Evolutionary conservation across 805 yeast genomes (phyloP).

Genomic region (Cyberlindnera bimundalis): DNA sequence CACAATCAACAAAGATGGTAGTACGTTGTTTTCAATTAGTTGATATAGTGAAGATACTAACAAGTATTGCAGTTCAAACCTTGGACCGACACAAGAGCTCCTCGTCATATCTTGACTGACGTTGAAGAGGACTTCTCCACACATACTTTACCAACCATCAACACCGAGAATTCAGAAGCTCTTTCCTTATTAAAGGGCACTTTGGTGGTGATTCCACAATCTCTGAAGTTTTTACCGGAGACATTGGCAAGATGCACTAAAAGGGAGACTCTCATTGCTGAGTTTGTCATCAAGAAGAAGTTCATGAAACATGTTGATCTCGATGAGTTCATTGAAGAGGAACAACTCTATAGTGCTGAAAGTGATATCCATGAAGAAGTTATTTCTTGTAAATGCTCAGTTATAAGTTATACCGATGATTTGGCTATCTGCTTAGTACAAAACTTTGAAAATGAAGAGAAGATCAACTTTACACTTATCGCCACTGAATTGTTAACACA

Average conservation of each 20-base stretch:
- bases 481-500: constrained; percentile 24
- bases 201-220: constrained; percentile 15
- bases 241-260: constrained; percentile 3
- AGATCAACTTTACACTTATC: constrained; percentile 31
- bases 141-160: constrained; percentile 16
- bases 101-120: constrained; percentile 51
- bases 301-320: constrained; percentile 7
- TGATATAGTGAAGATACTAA: neutral
- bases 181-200: constrained; percentile 13
- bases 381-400: constrained; percentile 10
- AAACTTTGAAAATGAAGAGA: constrained; percentile 30
- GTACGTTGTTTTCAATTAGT: constrained; percentile 9
- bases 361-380: constrained; percentile 9
- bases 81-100: constrained; percentile 40
- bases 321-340: constrained; percentile 43
- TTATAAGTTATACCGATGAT: constrained; percentile 16
- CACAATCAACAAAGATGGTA: constrained; percentile 12
- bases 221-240: constrained; percentile 19
- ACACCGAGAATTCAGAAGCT: neutral
- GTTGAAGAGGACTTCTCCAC: constrained; percentile 30
- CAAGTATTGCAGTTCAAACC: constrained; percentile 39
- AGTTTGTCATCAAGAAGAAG: constrained; percentile 11
- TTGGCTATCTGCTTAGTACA: constrained; percentile 15
- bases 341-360: constrained; percentile 41
- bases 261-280: neutral